phyloP scores from a whole-genome alignment of 139 green algal genomes.

The Chlorella sp. region DNA sequence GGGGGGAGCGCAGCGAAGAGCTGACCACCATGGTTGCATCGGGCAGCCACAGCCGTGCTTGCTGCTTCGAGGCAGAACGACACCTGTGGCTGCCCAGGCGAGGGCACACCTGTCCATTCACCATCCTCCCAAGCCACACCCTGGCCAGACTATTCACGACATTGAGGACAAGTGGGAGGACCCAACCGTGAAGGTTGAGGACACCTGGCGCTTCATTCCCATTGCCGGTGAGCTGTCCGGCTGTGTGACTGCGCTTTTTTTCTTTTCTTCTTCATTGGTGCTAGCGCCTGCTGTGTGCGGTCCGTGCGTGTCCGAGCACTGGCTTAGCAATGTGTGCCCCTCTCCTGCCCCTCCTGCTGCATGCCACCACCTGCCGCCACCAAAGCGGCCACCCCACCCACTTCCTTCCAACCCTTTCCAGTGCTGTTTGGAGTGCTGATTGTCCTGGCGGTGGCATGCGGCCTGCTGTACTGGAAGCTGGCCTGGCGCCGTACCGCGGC shows the following conservation, averaged over 20 bases:
- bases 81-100: too few species aligned
- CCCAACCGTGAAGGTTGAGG: background rate
- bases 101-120: too few species aligned
- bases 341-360: background rate
- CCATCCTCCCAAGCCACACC: background rate
- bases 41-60: too few species aligned
- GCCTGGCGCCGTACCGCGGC: background rate
- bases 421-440: conserved; percentile 33
- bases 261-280: background rate
- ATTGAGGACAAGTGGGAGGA: background rate
- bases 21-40: too few species aligned
- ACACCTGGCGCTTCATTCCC: conserved; percentile 21
- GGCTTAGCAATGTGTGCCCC: too few species aligned
- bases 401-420: too few species aligned
- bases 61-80: too few species aligned
- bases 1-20: too few species aligned
- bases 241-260: background rate
- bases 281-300: background rate
- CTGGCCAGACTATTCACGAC: background rate
- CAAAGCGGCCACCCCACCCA: background rate
- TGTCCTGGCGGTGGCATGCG: background rate
- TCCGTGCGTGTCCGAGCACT: too few species aligned
- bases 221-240: background rate
- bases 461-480: conserved; percentile 6
- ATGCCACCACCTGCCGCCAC: background rate